A percentile compares a stretch with the other conserved stretches of the same genome.
phyloP scores from a whole-genome alignment of 225 moss, liverwort and hornwort species.

The Takakia lepidozioides region DNA sequence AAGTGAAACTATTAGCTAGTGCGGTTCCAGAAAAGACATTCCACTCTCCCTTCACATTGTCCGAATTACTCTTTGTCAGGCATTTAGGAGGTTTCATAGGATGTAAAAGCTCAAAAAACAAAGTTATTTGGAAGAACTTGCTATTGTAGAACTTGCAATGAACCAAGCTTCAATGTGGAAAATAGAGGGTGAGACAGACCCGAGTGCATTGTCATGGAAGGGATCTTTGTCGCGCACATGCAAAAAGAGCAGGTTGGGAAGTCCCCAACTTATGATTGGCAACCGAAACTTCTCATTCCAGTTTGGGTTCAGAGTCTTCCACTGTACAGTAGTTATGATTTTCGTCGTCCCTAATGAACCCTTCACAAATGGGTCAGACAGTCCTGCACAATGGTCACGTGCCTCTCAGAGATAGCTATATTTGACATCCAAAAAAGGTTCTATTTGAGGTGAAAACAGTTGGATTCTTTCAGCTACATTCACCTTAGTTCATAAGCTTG shows the following conservation, averaged over 20 bases:
- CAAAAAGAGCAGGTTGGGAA: conserved; percentile 36
- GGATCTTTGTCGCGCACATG: conserved; percentile 79
- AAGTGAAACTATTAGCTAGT: no score
- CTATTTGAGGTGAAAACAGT: no score
- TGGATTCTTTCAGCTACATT: neutral
- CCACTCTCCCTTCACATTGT: no score
- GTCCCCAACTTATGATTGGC: conserved; percentile 54
- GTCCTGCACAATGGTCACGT: conserved; percentile 30
- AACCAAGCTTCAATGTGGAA: neutral
- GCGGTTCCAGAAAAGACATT: no score
- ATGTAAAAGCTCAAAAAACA: conserved; percentile 1
- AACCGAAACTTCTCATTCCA: conserved; percentile 71
- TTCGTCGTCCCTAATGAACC: conserved; percentile 34
- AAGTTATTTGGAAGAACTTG: conserved; percentile 4
- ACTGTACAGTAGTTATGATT: conserved; percentile 42
- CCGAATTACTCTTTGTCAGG: no score
- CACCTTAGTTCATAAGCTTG: no score
- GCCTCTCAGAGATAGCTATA: no score
- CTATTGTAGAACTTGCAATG: neutral
- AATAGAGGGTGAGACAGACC: conserved; percentile 19
- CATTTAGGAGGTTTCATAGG: no score
- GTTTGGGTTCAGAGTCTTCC: conserved; percentile 71
- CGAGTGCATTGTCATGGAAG: conserved; percentile 66
- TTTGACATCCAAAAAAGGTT: no score
- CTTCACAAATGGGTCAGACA: conserved; percentile 85